phyloP scores from a whole-genome alignment of 192 early-diverging fungal species.

The Phycomyces blakesleeanus region DNA sequence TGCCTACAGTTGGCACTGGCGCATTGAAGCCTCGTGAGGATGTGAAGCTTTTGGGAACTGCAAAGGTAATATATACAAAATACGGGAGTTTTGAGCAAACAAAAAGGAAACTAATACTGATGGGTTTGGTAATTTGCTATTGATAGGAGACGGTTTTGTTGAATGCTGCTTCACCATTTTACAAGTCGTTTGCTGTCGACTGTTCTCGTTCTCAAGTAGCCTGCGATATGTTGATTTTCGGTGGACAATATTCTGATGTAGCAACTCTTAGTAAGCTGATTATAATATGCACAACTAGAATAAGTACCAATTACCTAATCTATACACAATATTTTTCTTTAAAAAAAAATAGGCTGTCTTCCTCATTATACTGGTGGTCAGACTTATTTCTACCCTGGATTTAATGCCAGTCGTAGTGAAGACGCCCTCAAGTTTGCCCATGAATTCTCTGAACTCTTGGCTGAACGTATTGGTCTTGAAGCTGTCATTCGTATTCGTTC shows the following conservation, averaged over 20 bases:
- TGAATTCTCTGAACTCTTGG: slow-evolving; percentile 79
- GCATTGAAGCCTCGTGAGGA: slow-evolving; percentile 82
- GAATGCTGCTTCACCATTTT: slow-evolving; percentile 81
- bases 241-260: slow-evolving; percentile 79
- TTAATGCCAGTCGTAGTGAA: slow-evolving; percentile 77
- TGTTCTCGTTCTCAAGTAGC: slow-evolving; percentile 87
- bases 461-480: slow-evolving; percentile 79
- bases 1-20: slow-evolving; percentile 82
- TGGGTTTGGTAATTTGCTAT: too few relatives aligned
- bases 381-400: slow-evolving; percentile 85
- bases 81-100: too few relatives aligned
- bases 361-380: slow-evolving; percentile 88
- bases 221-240: slow-evolving; percentile 87
- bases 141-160: slow-evolving; percentile 79
- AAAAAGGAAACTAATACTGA: too few relatives aligned
- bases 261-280: slow-evolving; percentile 73
- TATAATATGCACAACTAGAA: too few relatives aligned
- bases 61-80: slow-evolving; percentile 53
- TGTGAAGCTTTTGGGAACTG: slow-evolving; percentile 80
- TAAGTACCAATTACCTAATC: too few relatives aligned
- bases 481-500: slow-evolving; percentile 92
- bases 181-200: slow-evolving; percentile 89
- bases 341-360: slow-evolving; percentile 47
- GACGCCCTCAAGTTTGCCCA: slow-evolving; percentile 80
- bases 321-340: background rate